Evolutionary conservation across 352 stramenopile species (phyloP), one percentile per base, ranked within the genome.

Genomic region (Globisporangium nagaii): DNA sequence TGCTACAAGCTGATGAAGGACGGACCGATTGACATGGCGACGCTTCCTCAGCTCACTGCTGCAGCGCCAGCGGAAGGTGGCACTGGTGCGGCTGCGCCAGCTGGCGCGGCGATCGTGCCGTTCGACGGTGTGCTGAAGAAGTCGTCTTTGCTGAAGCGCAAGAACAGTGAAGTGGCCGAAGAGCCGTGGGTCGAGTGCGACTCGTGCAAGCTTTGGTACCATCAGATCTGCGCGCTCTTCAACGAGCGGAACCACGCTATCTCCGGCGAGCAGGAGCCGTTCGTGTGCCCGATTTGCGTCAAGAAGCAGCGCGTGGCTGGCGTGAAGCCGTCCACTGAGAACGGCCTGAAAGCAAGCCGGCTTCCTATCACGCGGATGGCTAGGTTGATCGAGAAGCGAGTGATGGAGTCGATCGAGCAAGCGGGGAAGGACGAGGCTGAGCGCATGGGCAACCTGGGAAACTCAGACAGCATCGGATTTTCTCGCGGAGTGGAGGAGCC

Each of bases 141-240:
- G 60, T 84, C 84, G 41, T 91, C 96, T 10, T 65, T 99, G 3
- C 59, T 95, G 15, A 99, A 98, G 66, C 97, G 98, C 40, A 99
- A 99, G 68, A 99, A 99, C 70, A 98, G 98, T 58, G 96, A 99
- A 64, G 86, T 98, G 1, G 92, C 96, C 4, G 93, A 98, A 74
- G 96, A 99, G 64, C 84, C 88, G 52, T 99, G 97, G 97, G 96
- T 99, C 4, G 88, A 98, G 58, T 99, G 98, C 68, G 96, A 99
- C 60, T 89, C 84, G 24, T 99, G 98, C 68, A 97, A 98, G 48
- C 66, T 98, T 28, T 99, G 97, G 97, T 98, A 99, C 41, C 98
- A 99, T 71, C 96, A 99, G 59, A 98, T 99, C 61, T 99, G 98
- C 70, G 96, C 95, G 28, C 81, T 99, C 11, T 99, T 99, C 71